Evolutionary conservation across 331 rosid species (phyloP), one percentile per base, ranked within the genome.

Genomic region (Arachis monticola): DNA sequence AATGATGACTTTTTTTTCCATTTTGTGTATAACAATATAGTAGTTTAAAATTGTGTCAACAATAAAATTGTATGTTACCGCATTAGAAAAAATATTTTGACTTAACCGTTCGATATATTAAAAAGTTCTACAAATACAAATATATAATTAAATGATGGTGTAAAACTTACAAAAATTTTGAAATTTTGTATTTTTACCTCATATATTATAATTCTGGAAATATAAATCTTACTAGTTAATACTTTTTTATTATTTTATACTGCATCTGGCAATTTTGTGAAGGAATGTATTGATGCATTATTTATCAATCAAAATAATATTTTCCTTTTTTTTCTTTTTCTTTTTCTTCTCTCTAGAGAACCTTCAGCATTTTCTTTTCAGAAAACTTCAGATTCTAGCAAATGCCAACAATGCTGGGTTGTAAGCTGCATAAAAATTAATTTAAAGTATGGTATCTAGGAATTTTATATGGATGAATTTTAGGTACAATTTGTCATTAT

Each of bases 401-500:
- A 75, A 60, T 6, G 3, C 9, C 48, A 27, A 31, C 47, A 22
- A 22, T 22, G 1, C 27, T 22, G 27, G 68, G 35, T 67, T 61
- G 53, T 40, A 50, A 71, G 41, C 13, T 52, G 47, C 45, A 62
- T 35, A 56, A 60, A 60, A 58, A 52, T 72, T 66, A 50, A 32
- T 58, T 42, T 58, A 1, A 74, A 13, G 64, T 78, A 80, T 65
- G 81, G 84, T 78, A 40, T 63, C 45, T 27, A 30, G 55, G 63
- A 8, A 66, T 66, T 63, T 67, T 72, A 68, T 22, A 46, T 53
- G 74, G 74, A 51, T 79, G 77, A 80, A 40, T 10, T 70, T 6
- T 72, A 31, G 80, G 71, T 67, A 55, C 10, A 35, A 38, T 80
- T 67, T 52, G 14, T 30, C 45, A 74, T 70, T 46, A 63, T 9